Conservation (phyloP, 305 asterid genomes). For the Lippia alba region DNA sequence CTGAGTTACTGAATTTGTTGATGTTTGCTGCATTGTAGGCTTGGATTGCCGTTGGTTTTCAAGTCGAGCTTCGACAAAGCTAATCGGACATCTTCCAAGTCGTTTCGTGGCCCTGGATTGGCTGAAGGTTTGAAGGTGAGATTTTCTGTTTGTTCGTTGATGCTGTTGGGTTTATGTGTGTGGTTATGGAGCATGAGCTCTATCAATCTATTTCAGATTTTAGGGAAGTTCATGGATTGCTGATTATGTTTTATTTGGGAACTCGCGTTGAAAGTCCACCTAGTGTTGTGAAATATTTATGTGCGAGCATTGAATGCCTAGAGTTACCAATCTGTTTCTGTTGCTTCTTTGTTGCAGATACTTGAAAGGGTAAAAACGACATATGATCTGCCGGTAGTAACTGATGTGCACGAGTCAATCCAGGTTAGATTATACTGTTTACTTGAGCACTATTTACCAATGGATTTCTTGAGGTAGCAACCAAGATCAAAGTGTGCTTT, state of each 20-base stretch:
- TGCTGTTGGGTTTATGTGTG: not conserved
- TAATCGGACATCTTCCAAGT: slow-evolving; percentile 68
- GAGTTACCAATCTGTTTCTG: too few relatives aligned
- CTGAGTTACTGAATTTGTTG: not conserved
- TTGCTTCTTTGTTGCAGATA: slow-evolving; percentile 48
- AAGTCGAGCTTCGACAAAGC: slow-evolving; percentile 79
- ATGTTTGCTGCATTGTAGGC: slow-evolving; percentile 38
- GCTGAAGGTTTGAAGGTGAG: slow-evolving; percentile 64
- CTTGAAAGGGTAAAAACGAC: slow-evolving; percentile 84
- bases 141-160: not conserved
- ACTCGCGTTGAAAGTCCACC: not conserved
- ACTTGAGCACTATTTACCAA: not conserved
- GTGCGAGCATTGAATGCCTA: too few relatives aligned
- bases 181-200: not conserved
- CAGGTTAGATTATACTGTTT: slow-evolving; percentile 54
- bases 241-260: not conserved
- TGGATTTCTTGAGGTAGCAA: not conserved
- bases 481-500: too few relatives aligned
- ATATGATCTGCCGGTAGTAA: slow-evolving; percentile 78
- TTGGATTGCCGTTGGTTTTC: slow-evolving; percentile 65
- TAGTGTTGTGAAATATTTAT: not conserved
- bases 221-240: not conserved
- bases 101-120: slow-evolving; percentile 77
- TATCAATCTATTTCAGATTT: not conserved
- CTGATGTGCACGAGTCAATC: slow-evolving; percentile 84